A percentile compares a stretch with the other conserved stretches of the same genome.
Evolutionary conservation across 768 basidiomycete genomes (phyloP).

Genomic region (Hericium rajendrae): DNA sequence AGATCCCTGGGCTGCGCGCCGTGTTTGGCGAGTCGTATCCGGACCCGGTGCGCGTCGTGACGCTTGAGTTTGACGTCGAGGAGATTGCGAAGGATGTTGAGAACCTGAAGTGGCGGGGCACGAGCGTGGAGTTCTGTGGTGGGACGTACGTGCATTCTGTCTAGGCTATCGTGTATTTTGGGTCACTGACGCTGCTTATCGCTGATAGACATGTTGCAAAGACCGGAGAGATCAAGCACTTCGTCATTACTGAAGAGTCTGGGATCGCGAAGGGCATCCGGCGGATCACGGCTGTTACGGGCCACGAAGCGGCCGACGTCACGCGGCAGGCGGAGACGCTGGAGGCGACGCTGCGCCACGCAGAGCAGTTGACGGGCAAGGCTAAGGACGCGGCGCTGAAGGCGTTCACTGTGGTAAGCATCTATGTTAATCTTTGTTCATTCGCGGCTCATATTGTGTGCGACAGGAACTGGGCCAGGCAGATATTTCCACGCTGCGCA

Average conservation of each 20-base stretch:
- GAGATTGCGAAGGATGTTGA: constrained; percentile 79
- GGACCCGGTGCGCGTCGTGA: constrained; percentile 92
- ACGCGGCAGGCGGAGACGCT: constrained; percentile 58
- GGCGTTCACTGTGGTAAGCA: constrained; percentile 60
- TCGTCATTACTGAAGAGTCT: constrained; percentile 90
- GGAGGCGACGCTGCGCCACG: constrained; percentile 47
- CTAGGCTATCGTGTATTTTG: background rate
- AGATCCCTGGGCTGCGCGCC: constrained; percentile 89
- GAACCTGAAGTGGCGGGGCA: constrained; percentile 84
- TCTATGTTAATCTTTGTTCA: background rate
- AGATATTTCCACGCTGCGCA: constrained; percentile 80
- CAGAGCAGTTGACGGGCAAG: constrained; percentile 54
- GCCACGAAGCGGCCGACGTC: constrained; percentile 83
- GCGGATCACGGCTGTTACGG: constrained; percentile 88
- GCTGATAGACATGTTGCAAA: constrained; percentile 77
- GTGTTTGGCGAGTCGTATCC: constrained; percentile 98
- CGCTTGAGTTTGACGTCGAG: constrained; percentile 79
- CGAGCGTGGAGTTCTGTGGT: constrained; percentile 96
- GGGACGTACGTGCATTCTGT: constrained; percentile 63
- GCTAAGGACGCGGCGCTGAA: constrained; percentile 88
- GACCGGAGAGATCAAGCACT: constrained; percentile 95
- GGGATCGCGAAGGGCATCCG: constrained; percentile 98
- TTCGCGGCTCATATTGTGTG: background rate
- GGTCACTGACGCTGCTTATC: background rate
- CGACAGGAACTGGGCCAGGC: constrained; percentile 78